These are phyloP conservation scores for Populus deltoides DNA, from an alignment of 345 rosid species.

Conservation along the genomic window DNA sequence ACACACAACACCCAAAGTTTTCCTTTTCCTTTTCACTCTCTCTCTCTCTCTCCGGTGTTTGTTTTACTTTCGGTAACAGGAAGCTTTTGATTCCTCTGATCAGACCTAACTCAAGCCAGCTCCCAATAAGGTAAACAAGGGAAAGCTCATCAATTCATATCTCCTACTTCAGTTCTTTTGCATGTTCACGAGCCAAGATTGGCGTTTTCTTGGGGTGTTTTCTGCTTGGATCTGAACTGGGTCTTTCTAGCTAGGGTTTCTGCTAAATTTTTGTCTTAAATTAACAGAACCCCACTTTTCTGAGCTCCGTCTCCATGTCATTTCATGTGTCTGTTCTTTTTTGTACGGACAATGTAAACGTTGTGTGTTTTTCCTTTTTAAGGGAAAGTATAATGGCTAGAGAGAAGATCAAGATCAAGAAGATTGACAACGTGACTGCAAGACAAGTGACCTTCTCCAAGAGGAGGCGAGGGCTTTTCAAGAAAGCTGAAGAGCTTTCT, in stretches of 20 bases:
- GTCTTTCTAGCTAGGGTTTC: slow-evolving; percentile 38
- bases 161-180: background rate
- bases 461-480: slow-evolving; percentile 53
- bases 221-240: slow-evolving; percentile 34
- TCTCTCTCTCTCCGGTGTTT: background rate
- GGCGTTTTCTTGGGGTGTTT: slow-evolving; percentile 15
- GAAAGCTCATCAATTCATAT: background rate
- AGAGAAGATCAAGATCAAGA: slow-evolving; percentile 53
- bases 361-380: background rate
- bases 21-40: background rate
- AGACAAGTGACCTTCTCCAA: slow-evolving; percentile 61
- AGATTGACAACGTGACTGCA: slow-evolving; percentile 49
- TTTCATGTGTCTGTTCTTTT: background rate
- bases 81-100: slow-evolving; percentile 18
- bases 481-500: slow-evolving; percentile 59
- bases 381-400: slow-evolving; percentile 36
- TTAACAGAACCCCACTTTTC: background rate
- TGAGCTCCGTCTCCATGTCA: background rate
- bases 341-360: slow-evolving; percentile 6
- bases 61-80: slow-evolving; percentile 4
- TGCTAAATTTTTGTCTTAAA: background rate
- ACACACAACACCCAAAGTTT: background rate
- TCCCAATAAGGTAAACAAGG: slow-evolving; percentile 10
- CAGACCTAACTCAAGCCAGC: slow-evolving; percentile 9
- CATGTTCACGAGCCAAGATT: slow-evolving; percentile 22